Conservation (phyloP, 148 eudicot genomes). For the Dianthus caryophyllus region DNA sequence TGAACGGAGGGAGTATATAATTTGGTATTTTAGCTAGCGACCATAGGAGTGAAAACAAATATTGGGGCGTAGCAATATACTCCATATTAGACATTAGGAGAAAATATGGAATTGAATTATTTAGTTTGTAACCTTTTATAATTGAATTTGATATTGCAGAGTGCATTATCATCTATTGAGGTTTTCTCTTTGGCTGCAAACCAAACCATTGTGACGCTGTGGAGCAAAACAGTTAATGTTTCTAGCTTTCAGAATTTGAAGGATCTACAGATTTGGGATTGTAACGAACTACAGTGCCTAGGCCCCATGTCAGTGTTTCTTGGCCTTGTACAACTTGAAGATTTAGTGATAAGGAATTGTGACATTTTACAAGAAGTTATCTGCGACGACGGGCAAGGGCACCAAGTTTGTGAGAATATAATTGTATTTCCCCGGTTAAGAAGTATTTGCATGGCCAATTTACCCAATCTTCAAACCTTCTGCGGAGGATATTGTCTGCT, state of each 20-base stretch:
- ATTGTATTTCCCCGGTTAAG: background rate
- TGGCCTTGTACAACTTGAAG: conserved; percentile 8
- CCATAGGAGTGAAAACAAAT: no score
- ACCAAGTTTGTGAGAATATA: background rate
- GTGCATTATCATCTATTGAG: conserved; percentile 5
- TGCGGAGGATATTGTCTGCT: background rate
- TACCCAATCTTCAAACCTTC: background rate
- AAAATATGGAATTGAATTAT: no score
- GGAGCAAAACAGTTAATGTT: background rate
- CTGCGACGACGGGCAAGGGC: background rate
- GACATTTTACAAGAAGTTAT: background rate
- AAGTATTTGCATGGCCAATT: background rate
- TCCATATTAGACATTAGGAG: no score
- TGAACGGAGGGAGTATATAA: no score
- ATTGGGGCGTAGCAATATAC: no score
- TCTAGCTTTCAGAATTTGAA: conserved; percentile 7
- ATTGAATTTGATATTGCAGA: conserved; percentile 15
- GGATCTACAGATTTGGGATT: background rate
- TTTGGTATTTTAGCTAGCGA: no score
- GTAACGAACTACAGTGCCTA: background rate
- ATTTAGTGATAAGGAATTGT: background rate
- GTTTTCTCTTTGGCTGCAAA: background rate
- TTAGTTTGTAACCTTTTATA: background rate
- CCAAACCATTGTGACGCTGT: background rate
- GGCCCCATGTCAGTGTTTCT: conserved; percentile 2